phyloP scores from a whole-genome alignment of 208 protist genomes.

The Angomonas ambiguus region DNA sequence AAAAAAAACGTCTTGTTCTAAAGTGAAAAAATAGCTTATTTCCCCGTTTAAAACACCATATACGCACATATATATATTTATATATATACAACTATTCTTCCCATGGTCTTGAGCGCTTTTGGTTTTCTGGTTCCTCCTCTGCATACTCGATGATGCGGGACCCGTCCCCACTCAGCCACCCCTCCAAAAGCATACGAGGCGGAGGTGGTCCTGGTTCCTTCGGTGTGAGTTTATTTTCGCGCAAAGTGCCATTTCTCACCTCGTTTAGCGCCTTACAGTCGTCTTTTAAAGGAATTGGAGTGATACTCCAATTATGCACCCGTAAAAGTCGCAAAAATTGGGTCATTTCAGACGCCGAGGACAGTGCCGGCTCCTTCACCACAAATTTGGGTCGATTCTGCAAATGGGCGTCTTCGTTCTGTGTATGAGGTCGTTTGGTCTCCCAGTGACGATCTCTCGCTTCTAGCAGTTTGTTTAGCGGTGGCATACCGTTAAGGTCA shows the following conservation, averaged over 20 bases:
- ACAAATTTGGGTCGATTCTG: slow-evolving; percentile 39
- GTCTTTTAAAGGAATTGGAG: slow-evolving; percentile 18
- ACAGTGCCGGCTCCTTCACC: slow-evolving; percentile 16
- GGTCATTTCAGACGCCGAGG: slow-evolving; percentile 60
- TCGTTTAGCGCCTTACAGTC: slow-evolving; percentile 33
- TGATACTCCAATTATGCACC: slow-evolving; percentile 78
- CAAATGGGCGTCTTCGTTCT: slow-evolving; percentile 58
- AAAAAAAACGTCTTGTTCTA: too few relatives aligned
- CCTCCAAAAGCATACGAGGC: too few relatives aligned
- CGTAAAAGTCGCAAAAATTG: slow-evolving; percentile 65
- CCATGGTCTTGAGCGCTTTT: slow-evolving; percentile 40
- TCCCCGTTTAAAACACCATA: too few relatives aligned
- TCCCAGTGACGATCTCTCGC: slow-evolving; percentile 33
- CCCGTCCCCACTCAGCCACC: neutral
- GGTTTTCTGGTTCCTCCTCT: slow-evolving; percentile 23
- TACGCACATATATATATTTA: too few relatives aligned
- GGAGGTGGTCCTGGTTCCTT: neutral
- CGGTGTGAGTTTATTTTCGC: neutral
- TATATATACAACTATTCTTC: slow-evolving; percentile 18
- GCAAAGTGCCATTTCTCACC: slow-evolving; percentile 22
- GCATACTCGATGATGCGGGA: slow-evolving; percentile 28
- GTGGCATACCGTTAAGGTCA: slow-evolving; percentile 55
- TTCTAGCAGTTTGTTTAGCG: slow-evolving; percentile 49
- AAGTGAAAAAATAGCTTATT: too few relatives aligned
- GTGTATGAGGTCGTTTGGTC: slow-evolving; percentile 32